Base-by-base conservation (phyloP, 2,329 filamentous ascomycete species). In the Verticillium zaregamsianum region DNA sequence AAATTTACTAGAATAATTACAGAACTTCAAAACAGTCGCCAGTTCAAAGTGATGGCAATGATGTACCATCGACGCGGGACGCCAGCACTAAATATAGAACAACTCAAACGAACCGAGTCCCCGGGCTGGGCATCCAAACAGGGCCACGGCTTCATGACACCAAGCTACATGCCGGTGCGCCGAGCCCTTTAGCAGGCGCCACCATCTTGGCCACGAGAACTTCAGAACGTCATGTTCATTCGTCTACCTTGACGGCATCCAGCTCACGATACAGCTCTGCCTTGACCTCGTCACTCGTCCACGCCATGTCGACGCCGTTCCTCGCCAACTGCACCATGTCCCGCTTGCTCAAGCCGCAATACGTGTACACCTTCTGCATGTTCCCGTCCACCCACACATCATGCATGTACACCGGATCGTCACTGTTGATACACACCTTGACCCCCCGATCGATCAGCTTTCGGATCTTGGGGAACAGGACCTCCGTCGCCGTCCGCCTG, bases 371-470 rank as follows among this genome's bases (percentile, higher is more conserved):
- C 66, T 82, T 74, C 58, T 78, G 71, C 72, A 83, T 69, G 59
- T 81, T 81, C 12, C 80, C 77, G 62, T 77, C 70, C 31, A 83
- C 70, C 80, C 80, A 83, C 39, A 79, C 77, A 62, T 82, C 74
- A 62, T 82, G 77, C 72, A 82, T 79, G 59, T 91, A 91, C 7
- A 87, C 88, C 62, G 88, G 89, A 69, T 91, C 88, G 68, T 92
- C 89, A 65, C 86, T 89, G 72, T 92, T 92, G 70, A 92, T 84
- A 60, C 85, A 89, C 71, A 92, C 91, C 65, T 77, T 81, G 45
- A 92, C 85, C 0, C 87, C 86, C 2, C 77, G 77, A 40, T 90
- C 83, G 28, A 92, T 73, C 66, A 91, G 87, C 60, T 75, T 77
- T 15, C 86, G 78, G 60, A 92, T 76, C 55, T 79, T 79, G 1